phyloP scores from a whole-genome alignment of 2,329 filamentous ascomycete genomes.

The Clarireedia homoeocarpa region DNA sequence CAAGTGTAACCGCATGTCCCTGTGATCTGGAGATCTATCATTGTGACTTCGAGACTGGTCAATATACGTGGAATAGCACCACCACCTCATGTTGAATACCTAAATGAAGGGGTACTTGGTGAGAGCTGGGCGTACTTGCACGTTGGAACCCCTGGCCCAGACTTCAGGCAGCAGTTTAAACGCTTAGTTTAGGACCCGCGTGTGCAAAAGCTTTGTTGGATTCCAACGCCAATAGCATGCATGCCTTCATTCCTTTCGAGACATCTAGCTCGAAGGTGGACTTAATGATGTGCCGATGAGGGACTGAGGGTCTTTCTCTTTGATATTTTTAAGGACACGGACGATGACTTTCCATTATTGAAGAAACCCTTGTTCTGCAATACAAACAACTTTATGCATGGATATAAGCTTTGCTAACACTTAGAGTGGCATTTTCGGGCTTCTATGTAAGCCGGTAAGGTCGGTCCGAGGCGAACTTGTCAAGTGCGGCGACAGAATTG shows the following conservation, averaged over 20 bases:
- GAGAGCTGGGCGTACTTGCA: slow-evolving; percentile 3
- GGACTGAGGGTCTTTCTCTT: not conserved
- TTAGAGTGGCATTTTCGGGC: not conserved
- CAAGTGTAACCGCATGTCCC: slow-evolving; percentile 5
- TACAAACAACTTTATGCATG: not conserved
- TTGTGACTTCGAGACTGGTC: slow-evolving; percentile 7
- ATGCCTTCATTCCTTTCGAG: not conserved
- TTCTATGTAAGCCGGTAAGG: slow-evolving; percentile 2
- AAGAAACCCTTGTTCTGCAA: slow-evolving; percentile 2
- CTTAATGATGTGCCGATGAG: not conserved
- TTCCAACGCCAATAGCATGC: not conserved
- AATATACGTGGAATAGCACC: not conserved
- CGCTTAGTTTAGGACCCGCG: slow-evolving; percentile 1
- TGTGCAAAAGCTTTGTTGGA: not conserved
- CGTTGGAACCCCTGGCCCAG: slow-evolving; percentile 5
- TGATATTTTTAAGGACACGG: not conserved
- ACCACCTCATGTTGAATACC: not conserved
- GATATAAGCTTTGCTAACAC: not conserved
- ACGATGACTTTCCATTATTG: not conserved
- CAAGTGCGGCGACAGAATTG: not conserved
- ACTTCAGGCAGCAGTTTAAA: slow-evolving; percentile 10
- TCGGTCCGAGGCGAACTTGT: slow-evolving; percentile 2
- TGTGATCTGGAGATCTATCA: not conserved
- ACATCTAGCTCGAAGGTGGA: not conserved
- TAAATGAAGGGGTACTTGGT: slow-evolving; percentile 2